Percentiles rank a stretch among this genome's conserved stretches.
Conservation (phyloP, 2,329 filamentous ascomycete genomes). For the Pseudogymnoascus sp. region DNA sequence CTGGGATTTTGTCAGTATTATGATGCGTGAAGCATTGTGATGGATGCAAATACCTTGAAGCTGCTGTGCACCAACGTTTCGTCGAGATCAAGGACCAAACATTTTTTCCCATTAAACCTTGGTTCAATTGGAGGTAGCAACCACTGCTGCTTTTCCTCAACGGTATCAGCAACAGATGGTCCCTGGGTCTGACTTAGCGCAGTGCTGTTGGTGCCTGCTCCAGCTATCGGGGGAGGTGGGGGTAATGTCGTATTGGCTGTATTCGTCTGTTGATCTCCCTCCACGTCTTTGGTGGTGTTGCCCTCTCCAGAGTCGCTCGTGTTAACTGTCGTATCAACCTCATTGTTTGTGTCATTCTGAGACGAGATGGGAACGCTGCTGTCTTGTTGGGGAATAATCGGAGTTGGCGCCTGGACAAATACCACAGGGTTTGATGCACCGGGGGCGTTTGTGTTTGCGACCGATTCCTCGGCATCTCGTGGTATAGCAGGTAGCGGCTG, state of each 20-base stretch:
- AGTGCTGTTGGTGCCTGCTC: conserved; percentile 19
- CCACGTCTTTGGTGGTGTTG: not conserved
- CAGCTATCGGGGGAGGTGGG: conserved; percentile 21
- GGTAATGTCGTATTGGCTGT: conserved; percentile 21
- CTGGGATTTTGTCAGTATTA: conserved; percentile 40
- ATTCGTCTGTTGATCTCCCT: not conserved
- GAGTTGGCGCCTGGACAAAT: conserved; percentile 22
- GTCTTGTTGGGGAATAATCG: conserved; percentile 12
- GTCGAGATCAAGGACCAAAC: conserved; percentile 88
- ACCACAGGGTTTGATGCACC: conserved; percentile 21
- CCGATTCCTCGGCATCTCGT: conserved; percentile 19
- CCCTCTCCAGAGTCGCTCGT: not conserved
- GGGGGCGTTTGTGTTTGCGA: not conserved
- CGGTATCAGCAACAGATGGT: conserved; percentile 19
- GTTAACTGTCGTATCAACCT: not conserved
- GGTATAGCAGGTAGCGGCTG: conserved; percentile 29
- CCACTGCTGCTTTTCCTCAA: conserved; percentile 31
- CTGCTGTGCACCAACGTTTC: conserved; percentile 97
- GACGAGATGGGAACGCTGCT: not conserved
- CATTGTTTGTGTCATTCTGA: not conserved
- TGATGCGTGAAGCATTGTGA: not conserved
- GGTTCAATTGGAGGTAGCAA: conserved; percentile 77
- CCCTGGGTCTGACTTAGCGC: conserved; percentile 24
- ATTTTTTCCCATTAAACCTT: conserved; percentile 82
- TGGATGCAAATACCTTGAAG: conserved; percentile 66